A percentile compares a stretch with the other conserved stretches of the same genome.
Evolutionary conservation across 2,329 filamentous ascomycete species (phyloP).

Genomic region (Aspergillus persii): DNA sequence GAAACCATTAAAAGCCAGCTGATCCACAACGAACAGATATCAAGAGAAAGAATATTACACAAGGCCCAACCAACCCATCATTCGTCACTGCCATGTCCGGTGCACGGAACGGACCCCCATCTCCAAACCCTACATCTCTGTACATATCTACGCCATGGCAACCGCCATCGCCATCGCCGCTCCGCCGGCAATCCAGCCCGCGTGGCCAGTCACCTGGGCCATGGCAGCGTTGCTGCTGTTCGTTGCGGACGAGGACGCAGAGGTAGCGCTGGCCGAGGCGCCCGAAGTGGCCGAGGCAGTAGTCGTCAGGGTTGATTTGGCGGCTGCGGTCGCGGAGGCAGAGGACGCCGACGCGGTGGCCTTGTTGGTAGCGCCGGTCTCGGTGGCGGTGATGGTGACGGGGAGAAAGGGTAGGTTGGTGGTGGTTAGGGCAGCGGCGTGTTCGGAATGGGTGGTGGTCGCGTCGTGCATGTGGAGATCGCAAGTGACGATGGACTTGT

Average conservation of each 20-base stretch:
- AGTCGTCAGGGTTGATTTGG: slow-evolving; percentile 9
- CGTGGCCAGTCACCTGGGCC: slow-evolving; percentile 16
- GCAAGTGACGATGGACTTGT: slow-evolving; percentile 29
- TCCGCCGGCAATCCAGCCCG: slow-evolving; percentile 26
- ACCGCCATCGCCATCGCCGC: slow-evolving; percentile 25
- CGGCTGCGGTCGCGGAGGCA: neutral
- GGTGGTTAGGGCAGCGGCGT: slow-evolving; percentile 15
- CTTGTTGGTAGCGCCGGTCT: slow-evolving; percentile 13
- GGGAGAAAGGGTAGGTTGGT: slow-evolving; percentile 1
- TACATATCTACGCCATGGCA: slow-evolving; percentile 19
- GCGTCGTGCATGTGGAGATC: slow-evolving; percentile 14
- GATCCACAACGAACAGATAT: neutral
- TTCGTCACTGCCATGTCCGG: neutral
- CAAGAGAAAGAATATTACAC: neutral
- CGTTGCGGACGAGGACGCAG: slow-evolving; percentile 3
- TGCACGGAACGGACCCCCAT: neutral
- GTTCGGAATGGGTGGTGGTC: slow-evolving; percentile 10
- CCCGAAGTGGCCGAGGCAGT: neutral
- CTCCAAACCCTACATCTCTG: neutral
- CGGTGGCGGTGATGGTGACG: slow-evolving; percentile 26
- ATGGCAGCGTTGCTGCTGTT: slow-evolving; percentile 22
- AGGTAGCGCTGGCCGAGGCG: neutral
- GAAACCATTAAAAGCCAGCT: neutral
- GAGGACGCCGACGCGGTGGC: slow-evolving; percentile 12
- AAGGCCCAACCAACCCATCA: neutral